Conservation (phyloP, 2,329 filamentous ascomycete genomes). For the Penicillium digitatum region DNA sequence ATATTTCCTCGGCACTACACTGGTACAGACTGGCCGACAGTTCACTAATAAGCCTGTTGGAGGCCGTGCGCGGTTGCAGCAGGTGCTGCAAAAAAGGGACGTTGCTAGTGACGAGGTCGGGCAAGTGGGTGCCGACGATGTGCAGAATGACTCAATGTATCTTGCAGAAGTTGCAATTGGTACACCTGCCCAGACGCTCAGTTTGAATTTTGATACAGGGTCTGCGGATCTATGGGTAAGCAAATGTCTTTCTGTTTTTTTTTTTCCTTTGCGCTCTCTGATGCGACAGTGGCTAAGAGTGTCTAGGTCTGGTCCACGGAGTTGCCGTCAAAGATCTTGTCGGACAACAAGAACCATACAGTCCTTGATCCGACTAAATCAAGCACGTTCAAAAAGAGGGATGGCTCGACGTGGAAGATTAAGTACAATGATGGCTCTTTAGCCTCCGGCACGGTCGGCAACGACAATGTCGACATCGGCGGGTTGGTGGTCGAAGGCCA, state of each 20-base stretch:
- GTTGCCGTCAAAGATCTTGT: slow-evolving; percentile 39
- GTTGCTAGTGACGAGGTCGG: slow-evolving; percentile 37
- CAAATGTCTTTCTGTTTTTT: not conserved
- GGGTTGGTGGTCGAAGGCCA: slow-evolving; percentile 60
- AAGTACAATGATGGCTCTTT: slow-evolving; percentile 65
- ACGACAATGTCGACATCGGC: slow-evolving; percentile 59
- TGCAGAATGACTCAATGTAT: slow-evolving; percentile 65
- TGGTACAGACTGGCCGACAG: slow-evolving; percentile 49
- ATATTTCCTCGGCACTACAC: slow-evolving; percentile 51
- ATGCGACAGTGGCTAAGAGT: slow-evolving; percentile 9
- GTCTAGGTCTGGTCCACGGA: slow-evolving; percentile 54
- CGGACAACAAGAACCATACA: slow-evolving; percentile 44
- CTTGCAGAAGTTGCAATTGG: slow-evolving; percentile 63
- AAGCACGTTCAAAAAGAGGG: slow-evolving; percentile 52
- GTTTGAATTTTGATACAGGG: slow-evolving; percentile 67
- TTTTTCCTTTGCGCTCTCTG: not conserved
- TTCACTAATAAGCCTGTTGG: slow-evolving; percentile 46
- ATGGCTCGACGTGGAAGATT: slow-evolving; percentile 59
- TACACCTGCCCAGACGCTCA: slow-evolving; percentile 59
- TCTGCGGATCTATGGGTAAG: slow-evolving; percentile 66
- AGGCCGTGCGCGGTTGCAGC: slow-evolving; percentile 47
- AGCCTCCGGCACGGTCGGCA: slow-evolving; percentile 62
- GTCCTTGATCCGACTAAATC: slow-evolving; percentile 61
- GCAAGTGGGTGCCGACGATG: slow-evolving; percentile 58
- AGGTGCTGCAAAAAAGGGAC: slow-evolving; percentile 50